These are phyloP conservation scores for Coelastrella sp. DNA, from an alignment of 139 green algal genomes.

Conservation along the genomic window DNA sequence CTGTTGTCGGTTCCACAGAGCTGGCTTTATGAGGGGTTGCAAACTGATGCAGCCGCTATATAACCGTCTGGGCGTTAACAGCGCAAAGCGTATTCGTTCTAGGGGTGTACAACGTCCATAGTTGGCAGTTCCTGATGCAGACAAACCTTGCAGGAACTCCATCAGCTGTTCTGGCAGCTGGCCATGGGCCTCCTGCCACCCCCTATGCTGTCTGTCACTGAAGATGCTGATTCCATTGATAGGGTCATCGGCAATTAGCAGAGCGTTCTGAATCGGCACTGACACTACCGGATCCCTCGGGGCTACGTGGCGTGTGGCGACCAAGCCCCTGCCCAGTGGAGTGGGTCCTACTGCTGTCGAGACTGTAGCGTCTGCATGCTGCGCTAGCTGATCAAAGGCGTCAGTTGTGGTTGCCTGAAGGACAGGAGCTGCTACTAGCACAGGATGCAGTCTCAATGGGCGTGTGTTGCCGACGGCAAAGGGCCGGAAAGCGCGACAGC, in stretches of 20 bases:
- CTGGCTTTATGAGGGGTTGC: no score
- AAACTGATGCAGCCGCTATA: no score
- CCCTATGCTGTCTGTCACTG: conserved; percentile 42
- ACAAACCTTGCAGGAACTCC: conserved; percentile 47
- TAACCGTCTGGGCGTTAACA: no score
- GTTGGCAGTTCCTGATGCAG: neutral
- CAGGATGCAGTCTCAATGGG: neutral
- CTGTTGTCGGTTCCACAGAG: neutral
- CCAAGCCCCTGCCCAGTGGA: conserved; percentile 8
- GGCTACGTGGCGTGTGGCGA: neutral
- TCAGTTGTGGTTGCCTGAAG: neutral
- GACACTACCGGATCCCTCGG: conserved; percentile 12
- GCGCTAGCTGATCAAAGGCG: neutral
- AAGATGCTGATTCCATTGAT: conserved; percentile 40
- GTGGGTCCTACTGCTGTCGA: conserved; percentile 35
- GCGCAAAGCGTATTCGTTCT: no score
- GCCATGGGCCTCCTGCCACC: conserved; percentile 51
- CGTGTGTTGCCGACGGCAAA: neutral
- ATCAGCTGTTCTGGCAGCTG: conserved; percentile 46
- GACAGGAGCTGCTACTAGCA: neutral
- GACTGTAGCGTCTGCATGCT: neutral
- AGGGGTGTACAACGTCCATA: no score
- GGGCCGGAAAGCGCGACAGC: neutral
- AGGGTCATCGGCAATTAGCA: conserved; percentile 36
- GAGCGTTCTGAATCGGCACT: conserved; percentile 5